These are phyloP conservation scores for Coemansia sp. DNA, from an alignment of 192 early-diverging fungal species.

Conservation along the genomic window DNA sequence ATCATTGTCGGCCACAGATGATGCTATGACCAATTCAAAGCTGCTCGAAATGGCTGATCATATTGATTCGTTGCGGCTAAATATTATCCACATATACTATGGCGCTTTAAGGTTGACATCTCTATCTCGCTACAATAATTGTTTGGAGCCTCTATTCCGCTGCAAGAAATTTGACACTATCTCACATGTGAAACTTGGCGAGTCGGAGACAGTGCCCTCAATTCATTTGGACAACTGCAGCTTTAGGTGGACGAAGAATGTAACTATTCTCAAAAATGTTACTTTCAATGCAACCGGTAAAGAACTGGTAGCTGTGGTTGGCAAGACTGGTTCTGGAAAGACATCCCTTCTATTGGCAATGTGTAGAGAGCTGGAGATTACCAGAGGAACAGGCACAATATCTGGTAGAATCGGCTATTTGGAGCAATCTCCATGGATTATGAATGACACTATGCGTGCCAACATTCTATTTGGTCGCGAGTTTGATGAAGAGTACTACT, in stretches of 20 bases:
- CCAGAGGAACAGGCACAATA: slow-evolving; percentile 44
- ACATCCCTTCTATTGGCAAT: slow-evolving; percentile 74
- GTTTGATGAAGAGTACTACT: slow-evolving; percentile 12
- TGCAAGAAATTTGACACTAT: not conserved
- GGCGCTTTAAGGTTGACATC: not conserved
- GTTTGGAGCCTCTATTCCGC: not conserved
- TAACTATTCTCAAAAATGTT: slow-evolving; percentile 36
- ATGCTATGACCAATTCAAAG: not conserved
- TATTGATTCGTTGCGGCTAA: not conserved
- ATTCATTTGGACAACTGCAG: not conserved
- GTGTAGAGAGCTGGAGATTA: slow-evolving; percentile 72
- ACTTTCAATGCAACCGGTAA: slow-evolving; percentile 57
- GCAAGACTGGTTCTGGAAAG: slow-evolving; percentile 78
- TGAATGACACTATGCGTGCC: slow-evolving; percentile 12
- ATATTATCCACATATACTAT: not conserved
- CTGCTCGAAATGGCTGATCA: not conserved
- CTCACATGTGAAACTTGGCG: not conserved
- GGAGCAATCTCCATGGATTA: slow-evolving; percentile 63
- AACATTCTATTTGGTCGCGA: slow-evolving; percentile 25
- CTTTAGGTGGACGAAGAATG: not conserved
- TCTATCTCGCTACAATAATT: not conserved
- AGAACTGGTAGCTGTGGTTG: slow-evolving; percentile 73
- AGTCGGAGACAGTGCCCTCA: not conserved
- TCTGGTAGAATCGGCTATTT: slow-evolving; percentile 72
- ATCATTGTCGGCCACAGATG: not conserved